Base-by-base conservation (phyloP, 2,329 filamentous ascomycete genomes). In the Tolypocladium sp. region DNA sequence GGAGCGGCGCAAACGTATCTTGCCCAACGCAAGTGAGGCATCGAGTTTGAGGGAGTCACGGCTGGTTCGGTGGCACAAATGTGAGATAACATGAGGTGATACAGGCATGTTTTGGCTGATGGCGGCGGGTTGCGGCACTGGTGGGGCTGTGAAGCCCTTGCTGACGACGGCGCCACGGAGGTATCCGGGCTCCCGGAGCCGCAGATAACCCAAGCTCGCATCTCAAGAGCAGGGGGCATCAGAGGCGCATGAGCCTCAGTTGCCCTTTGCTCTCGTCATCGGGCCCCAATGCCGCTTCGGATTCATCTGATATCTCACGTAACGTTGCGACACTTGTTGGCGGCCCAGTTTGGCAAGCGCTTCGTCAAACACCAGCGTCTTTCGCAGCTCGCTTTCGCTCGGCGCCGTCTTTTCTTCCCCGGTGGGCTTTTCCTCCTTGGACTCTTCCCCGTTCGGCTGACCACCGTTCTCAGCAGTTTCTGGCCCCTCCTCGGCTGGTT, bases 281-380 rank as follows among this genome's bases (percentile, higher is more conserved):
- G 94, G 94, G 0, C 94, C 94, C 94, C 94, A 99, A 71, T 97
- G 94, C 68, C 91, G 87, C 61, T 88, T 80, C 53, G 94, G 94
- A 70, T 97, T 97, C 61, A 87, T 76, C 76, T 96, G 94, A 73
- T 97, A 99, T 63, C 93, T 81, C 58, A 95, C 86, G 53, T 95
- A 79, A 63, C 87, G 88, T 70, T 84, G 87, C 60, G 77, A 81
- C 57, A 83, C 82, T 62, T 78, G 82, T 61, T 91, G 87, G 65
- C 80, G 87, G 0, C 92, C 93, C 15, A 97, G 79, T 58, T 79
- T 71, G 71, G 91, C 92, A 15, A 97, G 79, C 41, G 78, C 71
- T 71, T 94, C 90, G 70, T 97, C 87, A 70, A 99, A 97, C 1
- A 78, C 69, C 17, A 78, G 67, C 3, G 87, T 83, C 59, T 92